A percentile compares a stretch with the other conserved stretches of the same genome.
These are phyloP conservation scores for Termitomyces sp. DNA, from an alignment of 768 basidiomycete species.

Conservation along the genomic window DNA sequence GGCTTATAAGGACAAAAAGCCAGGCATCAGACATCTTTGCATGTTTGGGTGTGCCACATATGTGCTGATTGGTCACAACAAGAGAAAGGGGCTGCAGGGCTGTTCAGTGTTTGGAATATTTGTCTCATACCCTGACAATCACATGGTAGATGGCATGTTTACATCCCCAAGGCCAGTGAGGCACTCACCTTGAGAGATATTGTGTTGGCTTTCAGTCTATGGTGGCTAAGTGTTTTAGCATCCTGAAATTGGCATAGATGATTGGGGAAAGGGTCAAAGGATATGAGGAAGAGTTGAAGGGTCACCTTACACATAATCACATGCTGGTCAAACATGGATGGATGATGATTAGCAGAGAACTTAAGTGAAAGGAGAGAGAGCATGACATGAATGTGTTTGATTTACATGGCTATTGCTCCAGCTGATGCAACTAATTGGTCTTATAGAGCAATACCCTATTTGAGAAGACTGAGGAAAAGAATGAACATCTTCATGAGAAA, in stretches of 20 bases:
- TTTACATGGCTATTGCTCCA: too few species aligned
- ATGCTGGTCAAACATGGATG: conserved; percentile 23
- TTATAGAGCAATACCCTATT: conserved; percentile 15
- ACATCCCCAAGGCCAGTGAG: conserved; percentile 14
- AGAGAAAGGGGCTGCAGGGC: conserved; percentile 17
- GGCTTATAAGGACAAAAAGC: neutral
- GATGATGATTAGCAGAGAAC: conserved; percentile 25
- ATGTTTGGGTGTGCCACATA: conserved; percentile 30
- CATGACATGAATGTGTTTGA: conserved; percentile 17
- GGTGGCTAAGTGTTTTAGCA: too few species aligned
- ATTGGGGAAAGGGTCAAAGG: conserved; percentile 28
- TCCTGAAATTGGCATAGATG: conserved; percentile 13
- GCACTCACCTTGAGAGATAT: conserved; percentile 18
- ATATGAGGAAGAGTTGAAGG: conserved; percentile 27
- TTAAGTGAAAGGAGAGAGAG: conserved; percentile 24
- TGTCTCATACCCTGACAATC: conserved; percentile 21
- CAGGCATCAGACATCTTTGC: conserved; percentile 13
- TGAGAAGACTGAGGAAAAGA: conserved; percentile 13
- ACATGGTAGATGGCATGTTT: conserved; percentile 24
- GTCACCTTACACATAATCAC: conserved; percentile 26
- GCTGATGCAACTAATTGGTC: neutral
- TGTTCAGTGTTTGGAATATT: conserved; percentile 22
- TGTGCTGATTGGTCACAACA: conserved; percentile 25
- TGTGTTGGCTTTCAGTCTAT: conserved; percentile 17
- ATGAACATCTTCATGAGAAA: conserved; percentile 4